Percentiles rank a stretch among this genome's conserved stretches.
These are phyloP conservation scores for Cordyceps javanica DNA, from an alignment of 2,329 filamentous ascomycete species.

Conservation along the genomic window DNA sequence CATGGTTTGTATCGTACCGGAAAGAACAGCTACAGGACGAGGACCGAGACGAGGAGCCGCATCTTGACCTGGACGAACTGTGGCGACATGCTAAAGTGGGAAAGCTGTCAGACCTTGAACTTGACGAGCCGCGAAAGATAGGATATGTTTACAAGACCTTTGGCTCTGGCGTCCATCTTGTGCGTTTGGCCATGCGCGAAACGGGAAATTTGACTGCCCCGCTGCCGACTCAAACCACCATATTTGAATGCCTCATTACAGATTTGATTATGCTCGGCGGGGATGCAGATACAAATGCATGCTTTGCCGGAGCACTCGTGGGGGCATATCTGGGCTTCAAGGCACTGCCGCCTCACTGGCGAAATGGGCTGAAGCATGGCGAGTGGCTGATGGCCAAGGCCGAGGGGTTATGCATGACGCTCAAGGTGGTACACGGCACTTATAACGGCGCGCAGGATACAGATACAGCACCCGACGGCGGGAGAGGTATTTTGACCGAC, in stretches of 20 bases:
- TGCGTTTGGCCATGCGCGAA: slow-evolving; percentile 37
- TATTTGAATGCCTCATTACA: slow-evolving; percentile 43
- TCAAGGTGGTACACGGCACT: slow-evolving; percentile 29
- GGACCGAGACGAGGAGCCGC: slow-evolving; percentile 23
- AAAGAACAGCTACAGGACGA: slow-evolving; percentile 17
- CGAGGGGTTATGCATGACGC: slow-evolving; percentile 31
- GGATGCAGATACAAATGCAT: slow-evolving; percentile 50
- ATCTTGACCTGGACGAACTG: slow-evolving; percentile 32
- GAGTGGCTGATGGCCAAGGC: slow-evolving; percentile 40
- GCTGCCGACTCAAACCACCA: slow-evolving; percentile 15
- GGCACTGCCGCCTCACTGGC: slow-evolving; percentile 42
- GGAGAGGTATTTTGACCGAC: slow-evolving; percentile 26
- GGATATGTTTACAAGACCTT: slow-evolving; percentile 38
- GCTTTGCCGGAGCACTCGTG: slow-evolving; percentile 43
- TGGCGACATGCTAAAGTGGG: slow-evolving; percentile 26
- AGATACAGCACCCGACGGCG: slow-evolving; percentile 28
- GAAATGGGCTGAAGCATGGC: slow-evolving; percentile 37
- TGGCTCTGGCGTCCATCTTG: slow-evolving; percentile 38
- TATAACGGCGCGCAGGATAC: slow-evolving; percentile 15
- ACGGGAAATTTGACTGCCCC: slow-evolving; percentile 14
- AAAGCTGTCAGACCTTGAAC: slow-evolving; percentile 31
- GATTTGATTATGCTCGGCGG: slow-evolving; percentile 41
- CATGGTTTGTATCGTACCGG: slow-evolving; percentile 29
- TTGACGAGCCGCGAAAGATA: slow-evolving; percentile 40
- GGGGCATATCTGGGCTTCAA: slow-evolving; percentile 41